Base-by-base conservation (phyloP, 176 grass and related monocot genomes). In the Panicum miliaceum region DNA sequence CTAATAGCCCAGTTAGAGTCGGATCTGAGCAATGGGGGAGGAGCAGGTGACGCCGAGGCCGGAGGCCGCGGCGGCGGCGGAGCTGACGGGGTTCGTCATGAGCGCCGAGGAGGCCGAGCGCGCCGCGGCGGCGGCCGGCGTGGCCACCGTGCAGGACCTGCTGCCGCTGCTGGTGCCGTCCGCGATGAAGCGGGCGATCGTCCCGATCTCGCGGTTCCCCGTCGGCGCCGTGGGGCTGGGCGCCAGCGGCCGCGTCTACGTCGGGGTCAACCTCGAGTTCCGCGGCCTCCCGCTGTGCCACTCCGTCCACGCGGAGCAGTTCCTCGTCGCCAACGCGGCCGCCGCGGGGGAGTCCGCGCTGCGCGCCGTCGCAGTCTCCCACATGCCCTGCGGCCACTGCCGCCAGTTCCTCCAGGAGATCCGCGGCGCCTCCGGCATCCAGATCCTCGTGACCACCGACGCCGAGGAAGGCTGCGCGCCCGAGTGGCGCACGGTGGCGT, bases 361-460 rank as follows among this genome's bases (percentile, higher is more conserved):
- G 8, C 90, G 79, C 60, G 94, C 84, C 91, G 66, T 98, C 81
- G 95, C 95, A 53, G 95, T 98, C 52, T 98, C 95, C 19, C 87
- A 92, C 79, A 89, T 95, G 86, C 95, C 95, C 26, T 98, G 92
- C 72, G 95, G 92, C 80, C 95, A 98, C 89, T 98, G 95, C 89
- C 85, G 95, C 68, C 95, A 98, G 90, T 98, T 98, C 85, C 85
- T 98, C 18, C 95, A 98, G 87, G 95, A 98, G 67, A 89, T 98
- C 76, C 92, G 95, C 23, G 92, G 86, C 65, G 93, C 95, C 14
- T 61, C 70, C 62, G 84, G 89, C 79, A 98, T 95, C 72, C 82
- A 86, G 2, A 88, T 98, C 79, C 64, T 98, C n/a, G 92, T 98
- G 10, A 98, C 95, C 72, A 57, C 87, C 66, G 95, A 98, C 72